These are phyloP conservation scores for Aspergillus spinulosporus DNA, from an alignment of 2,329 filamentous ascomycete species.

Conservation along the genomic window DNA sequence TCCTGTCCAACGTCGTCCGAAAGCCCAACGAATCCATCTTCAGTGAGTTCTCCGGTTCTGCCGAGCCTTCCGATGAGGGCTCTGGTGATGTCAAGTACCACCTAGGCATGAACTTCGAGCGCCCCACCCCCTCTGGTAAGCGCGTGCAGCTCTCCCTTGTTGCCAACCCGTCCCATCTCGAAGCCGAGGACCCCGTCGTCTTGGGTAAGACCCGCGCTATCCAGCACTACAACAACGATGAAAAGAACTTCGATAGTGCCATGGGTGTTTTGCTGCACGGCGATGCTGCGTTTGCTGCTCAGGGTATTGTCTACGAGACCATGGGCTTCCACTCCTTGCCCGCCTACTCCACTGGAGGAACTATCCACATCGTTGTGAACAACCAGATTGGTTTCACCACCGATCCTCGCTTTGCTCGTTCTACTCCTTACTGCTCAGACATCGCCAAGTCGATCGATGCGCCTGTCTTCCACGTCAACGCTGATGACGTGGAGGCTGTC, in stretches of 20 bases:
- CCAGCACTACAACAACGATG: slow-evolving; percentile 98
- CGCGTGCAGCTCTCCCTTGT: slow-evolving; percentile 98
- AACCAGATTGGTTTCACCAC: slow-evolving; percentile 99
- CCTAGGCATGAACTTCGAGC: slow-evolving; percentile 99
- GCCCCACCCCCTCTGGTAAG: slow-evolving; percentile 95
- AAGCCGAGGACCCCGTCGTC: slow-evolving; percentile 97
- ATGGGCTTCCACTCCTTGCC: slow-evolving; percentile 96
- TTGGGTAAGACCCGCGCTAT: slow-evolving; percentile 97
- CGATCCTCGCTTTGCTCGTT: slow-evolving; percentile 93
- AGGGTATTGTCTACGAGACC: slow-evolving; percentile 97
- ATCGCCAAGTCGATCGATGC: slow-evolving; percentile 99
- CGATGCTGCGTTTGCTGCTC: slow-evolving; percentile 93
- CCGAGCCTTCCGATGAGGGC: slow-evolving; percentile 87
- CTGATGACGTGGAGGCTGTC: slow-evolving; percentile 95
- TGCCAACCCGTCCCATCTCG: slow-evolving; percentile 96
- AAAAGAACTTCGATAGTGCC: slow-evolving; percentile 80
- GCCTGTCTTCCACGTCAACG: slow-evolving; percentile 98
- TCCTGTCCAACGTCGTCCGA: slow-evolving; percentile 95
- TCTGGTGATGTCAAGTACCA: slow-evolving; percentile 99
- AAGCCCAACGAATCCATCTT: slow-evolving; percentile 99
- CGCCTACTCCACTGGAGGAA: slow-evolving; percentile 94
- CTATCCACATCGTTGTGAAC: slow-evolving; percentile 96
- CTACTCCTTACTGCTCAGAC: slow-evolving; percentile 97
- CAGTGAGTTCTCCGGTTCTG: slow-evolving; percentile 89
- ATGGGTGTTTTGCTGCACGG: slow-evolving; percentile 97